Evolutionary conservation across 2,329 filamentous ascomycete species (phyloP).

Genomic region (Mycosphaerella sp.): DNA sequence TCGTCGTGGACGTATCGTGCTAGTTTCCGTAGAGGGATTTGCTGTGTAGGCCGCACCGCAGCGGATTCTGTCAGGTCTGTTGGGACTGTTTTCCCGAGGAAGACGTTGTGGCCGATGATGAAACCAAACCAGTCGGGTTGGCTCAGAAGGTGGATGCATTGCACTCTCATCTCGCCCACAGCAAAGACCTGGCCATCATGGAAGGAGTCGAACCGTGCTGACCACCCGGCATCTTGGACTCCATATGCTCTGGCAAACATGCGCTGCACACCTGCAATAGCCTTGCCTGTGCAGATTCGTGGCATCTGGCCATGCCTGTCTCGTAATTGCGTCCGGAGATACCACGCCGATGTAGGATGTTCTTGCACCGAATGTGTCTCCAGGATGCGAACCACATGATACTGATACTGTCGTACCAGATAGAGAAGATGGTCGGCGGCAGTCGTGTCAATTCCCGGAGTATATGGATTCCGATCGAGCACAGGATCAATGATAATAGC

Average conservation of each 20-base stretch:
- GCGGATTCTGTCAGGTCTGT: conserved; percentile 3
- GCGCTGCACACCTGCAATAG: conserved; percentile 49
- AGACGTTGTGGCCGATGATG: conserved; percentile 44
- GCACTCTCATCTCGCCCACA: conserved; percentile 45
- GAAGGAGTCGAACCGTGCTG: conserved; percentile 50
- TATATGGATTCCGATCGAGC: conserved; percentile 46
- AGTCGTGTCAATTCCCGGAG: conserved; percentile 41
- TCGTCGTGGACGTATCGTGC: conserved; percentile 1
- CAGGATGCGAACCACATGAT: conserved; percentile 49
- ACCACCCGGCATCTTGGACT: conserved; percentile 41
- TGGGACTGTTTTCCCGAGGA: conserved; percentile 29
- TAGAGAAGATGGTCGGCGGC: conserved; percentile 50
- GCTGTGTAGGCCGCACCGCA: conserved; percentile 2
- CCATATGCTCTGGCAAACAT: conserved; percentile 48
- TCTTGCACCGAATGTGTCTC: conserved; percentile 60
- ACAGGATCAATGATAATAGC: conserved; percentile 59
- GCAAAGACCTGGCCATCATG: conserved; percentile 50
- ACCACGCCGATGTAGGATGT: conserved; percentile 54
- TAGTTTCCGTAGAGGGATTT: conserved; percentile 9
- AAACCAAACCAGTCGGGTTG: conserved; percentile 59
- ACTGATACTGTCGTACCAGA: conserved; percentile 41
- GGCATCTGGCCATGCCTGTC: conserved; percentile 36
- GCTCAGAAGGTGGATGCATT: conserved; percentile 52
- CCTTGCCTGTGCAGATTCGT: conserved; percentile 50
- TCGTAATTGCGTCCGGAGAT: conserved; percentile 47